Conservation (phyloP, 768 basidiomycete genomes). For the Kwoniella dendrophila region DNA sequence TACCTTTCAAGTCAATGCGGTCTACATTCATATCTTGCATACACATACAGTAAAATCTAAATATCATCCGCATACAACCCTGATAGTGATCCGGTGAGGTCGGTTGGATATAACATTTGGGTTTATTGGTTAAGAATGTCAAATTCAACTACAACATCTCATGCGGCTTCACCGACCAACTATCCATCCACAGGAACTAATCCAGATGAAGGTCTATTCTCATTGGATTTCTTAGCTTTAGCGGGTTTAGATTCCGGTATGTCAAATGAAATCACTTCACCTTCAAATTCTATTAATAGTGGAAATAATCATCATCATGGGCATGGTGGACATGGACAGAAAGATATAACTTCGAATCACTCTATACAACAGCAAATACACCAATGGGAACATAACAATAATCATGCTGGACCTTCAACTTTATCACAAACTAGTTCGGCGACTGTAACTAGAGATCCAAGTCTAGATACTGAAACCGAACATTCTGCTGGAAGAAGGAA, state of each 20-base stretch:
- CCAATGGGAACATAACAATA: slow-evolving; percentile 11
- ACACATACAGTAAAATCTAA: too few relatives aligned
- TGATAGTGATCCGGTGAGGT: not conserved
- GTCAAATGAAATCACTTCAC: slow-evolving; percentile 14
- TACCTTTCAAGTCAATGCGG: too few relatives aligned
- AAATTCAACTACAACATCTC: slow-evolving; percentile 9
- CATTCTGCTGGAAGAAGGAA: not conserved
- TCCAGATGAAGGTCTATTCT: slow-evolving; percentile 11
- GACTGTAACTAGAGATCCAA: slow-evolving; percentile 5
- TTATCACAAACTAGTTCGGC: slow-evolving; percentile 9
- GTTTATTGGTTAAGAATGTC: not conserved
- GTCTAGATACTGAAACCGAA: not conserved
- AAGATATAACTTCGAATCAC: not conserved
- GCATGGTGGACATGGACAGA: not conserved
- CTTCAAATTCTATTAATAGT: not conserved
- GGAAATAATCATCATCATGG: not conserved
- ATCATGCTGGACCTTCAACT: slow-evolving; percentile 14
- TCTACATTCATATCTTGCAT: too few relatives aligned
- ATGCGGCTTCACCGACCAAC: slow-evolving; percentile 11
- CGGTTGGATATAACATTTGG: too few relatives aligned
- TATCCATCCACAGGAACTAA: not conserved
- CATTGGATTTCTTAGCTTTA: slow-evolving; percentile 18
- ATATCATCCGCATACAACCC: too few relatives aligned
- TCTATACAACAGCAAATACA: slow-evolving; percentile 6
- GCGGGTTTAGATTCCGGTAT: slow-evolving; percentile 16